These are phyloP conservation scores for Aspergillus hancockii DNA, from an alignment of 495 filamentous ascomycete genomes.

Conservation along the genomic window DNA sequence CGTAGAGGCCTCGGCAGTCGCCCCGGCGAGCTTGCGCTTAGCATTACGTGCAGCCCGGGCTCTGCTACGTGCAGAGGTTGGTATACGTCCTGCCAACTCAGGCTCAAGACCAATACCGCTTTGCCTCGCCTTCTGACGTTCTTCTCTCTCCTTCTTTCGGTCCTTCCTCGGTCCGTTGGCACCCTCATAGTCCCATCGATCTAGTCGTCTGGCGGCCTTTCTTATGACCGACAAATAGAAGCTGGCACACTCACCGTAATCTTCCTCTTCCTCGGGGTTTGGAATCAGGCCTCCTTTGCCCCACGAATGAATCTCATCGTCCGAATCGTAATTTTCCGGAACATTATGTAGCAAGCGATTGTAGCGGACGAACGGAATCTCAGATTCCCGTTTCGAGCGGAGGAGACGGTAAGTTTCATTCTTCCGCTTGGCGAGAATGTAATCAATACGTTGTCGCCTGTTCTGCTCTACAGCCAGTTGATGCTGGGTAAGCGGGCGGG, in stretches of 20 bases:
- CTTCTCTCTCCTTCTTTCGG: constrained; percentile 45
- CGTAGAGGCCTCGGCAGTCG: constrained; percentile 23
- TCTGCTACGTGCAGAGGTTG: constrained; percentile 22
- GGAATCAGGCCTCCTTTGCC: constrained; percentile 71
- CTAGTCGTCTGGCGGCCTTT: constrained; percentile 66
- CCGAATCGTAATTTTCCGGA: constrained; percentile 75
- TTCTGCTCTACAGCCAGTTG: constrained; percentile 91
- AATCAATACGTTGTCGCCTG: constrained; percentile 81
- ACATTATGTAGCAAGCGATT: constrained; percentile 67
- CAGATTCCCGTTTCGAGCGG: constrained; percentile 56
- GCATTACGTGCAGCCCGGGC: constrained; percentile 29
- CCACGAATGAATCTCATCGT: constrained; percentile 64
- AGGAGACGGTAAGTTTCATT: constrained; percentile 62
- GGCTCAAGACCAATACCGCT: constrained; percentile 19
- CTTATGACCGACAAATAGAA: constrained; percentile 73
- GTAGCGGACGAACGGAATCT: constrained; percentile 64
- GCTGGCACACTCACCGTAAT: constrained; percentile 77
- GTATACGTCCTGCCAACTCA: constrained; percentile 15
- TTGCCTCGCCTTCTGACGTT: constrained; percentile 37
- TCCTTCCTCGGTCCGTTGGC: constrained; percentile 49
- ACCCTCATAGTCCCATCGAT: constrained; percentile 66
- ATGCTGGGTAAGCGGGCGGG: constrained; percentile 86
- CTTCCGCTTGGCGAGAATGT: constrained; percentile 75
- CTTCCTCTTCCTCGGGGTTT: constrained; percentile 64
- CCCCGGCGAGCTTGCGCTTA: constrained; percentile 41